phyloP scores from a whole-genome alignment of 2,329 filamentous ascomycete genomes.

The Scedosporium dehoogii region DNA sequence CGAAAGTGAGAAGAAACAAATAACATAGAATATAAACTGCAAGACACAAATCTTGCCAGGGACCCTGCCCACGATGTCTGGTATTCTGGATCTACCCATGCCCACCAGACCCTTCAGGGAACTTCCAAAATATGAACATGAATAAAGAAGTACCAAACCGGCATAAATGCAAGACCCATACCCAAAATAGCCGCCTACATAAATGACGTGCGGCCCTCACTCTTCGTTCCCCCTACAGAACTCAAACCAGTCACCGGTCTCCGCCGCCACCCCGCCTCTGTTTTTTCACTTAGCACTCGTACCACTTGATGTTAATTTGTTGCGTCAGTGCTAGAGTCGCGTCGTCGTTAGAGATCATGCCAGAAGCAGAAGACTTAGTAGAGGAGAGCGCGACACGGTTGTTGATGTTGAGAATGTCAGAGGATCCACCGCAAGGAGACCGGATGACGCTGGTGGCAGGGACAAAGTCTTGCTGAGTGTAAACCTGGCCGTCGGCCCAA shows the following conservation, averaged over 20 bases:
- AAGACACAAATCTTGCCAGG: not conserved
- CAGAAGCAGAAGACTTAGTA: constrained; percentile 24
- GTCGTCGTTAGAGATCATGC: constrained; percentile 33
- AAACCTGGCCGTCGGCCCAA: constrained; percentile 22
- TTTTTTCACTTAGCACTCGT: constrained; percentile 10
- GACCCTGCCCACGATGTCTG: not conserved
- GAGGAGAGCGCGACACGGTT: constrained; percentile 32
- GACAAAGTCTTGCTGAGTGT: constrained; percentile 24
- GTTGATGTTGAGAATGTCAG: constrained; percentile 31
- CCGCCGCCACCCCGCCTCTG: too few relatives aligned
- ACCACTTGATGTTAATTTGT: constrained; percentile 32
- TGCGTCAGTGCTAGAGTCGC: constrained; percentile 33
- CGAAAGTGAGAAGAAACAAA: not conserved
- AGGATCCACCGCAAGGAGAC: constrained; percentile 20
- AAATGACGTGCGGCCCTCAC: not conserved
- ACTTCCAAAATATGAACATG: constrained; percentile 1
- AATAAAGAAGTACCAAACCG: not conserved
- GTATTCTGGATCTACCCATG: not conserved
- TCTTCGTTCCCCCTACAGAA: not conserved
- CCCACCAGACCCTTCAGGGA: not conserved
- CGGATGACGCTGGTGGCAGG: constrained; percentile 22
- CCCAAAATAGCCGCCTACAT: not conserved
- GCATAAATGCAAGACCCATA: not conserved
- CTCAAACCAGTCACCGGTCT: too few relatives aligned
- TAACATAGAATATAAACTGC: not conserved